Evolutionary conservation across 306 rosid species (phyloP).

Genomic region (Malus sylvestris): DNA sequence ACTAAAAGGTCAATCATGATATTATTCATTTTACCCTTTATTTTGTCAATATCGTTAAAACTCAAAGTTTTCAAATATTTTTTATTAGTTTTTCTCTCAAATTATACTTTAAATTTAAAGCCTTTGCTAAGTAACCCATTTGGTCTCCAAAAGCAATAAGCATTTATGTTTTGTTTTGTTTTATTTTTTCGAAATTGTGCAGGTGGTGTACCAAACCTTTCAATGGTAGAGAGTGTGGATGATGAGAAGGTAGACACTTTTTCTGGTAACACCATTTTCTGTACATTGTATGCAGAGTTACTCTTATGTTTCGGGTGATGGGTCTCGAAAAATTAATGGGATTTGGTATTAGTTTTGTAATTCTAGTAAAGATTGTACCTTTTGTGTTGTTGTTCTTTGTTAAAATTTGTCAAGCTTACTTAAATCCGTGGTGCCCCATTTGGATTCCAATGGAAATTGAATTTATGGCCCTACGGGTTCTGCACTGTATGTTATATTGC

Average conservation of each 20-base stretch:
- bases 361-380: background rate
- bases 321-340: background rate
- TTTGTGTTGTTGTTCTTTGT: background rate
- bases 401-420: background rate
- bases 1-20: too few relatives aligned
- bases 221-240: constrained; percentile 73
- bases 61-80: too few relatives aligned
- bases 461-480: too few relatives aligned
- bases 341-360: background rate
- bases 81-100: background rate
- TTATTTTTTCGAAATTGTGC: background rate
- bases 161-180: background rate
- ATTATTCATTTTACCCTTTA: too few relatives aligned
- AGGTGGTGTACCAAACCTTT: constrained; percentile 82
- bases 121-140: background rate
- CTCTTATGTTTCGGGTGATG: background rate
- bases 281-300: background rate
- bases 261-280: background rate
- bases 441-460: background rate
- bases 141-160: background rate
- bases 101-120: too few relatives aligned
- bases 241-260: constrained; percentile 58
- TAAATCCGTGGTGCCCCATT: background rate
- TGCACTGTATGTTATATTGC: background rate
- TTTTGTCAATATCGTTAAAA: too few relatives aligned